Conservation (phyloP, 768 basidiomycete genomes). For the Rubroboletus pulcherrimus region DNA sequence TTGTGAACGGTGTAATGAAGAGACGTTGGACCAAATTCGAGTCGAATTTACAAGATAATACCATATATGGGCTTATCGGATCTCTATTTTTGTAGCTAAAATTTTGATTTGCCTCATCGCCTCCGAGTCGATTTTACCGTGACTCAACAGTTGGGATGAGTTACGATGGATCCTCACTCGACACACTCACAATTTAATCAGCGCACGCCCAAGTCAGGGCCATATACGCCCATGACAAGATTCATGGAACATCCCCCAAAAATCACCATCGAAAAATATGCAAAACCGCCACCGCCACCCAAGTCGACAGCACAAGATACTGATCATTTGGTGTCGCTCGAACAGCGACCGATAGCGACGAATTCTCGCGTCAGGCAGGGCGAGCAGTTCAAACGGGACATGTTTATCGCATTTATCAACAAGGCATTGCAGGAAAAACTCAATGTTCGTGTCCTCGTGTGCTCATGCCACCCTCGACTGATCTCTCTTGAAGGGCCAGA, state of each 20-base stretch:
- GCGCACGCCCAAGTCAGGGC: slow-evolving; percentile 65
- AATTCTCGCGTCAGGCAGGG: slow-evolving; percentile 77
- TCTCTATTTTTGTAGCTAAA: background rate
- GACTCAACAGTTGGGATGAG: background rate
- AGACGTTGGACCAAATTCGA: background rate
- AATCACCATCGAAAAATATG: slow-evolving; percentile 41
- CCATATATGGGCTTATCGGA: slow-evolving; percentile 13
- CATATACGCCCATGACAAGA: slow-evolving; percentile 42
- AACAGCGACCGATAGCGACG: slow-evolving; percentile 63
- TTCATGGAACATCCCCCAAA: slow-evolving; percentile 43
- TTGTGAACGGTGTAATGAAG: slow-evolving; percentile 24
- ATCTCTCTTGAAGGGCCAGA: slow-evolving; percentile 51
- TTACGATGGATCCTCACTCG: slow-evolving; percentile 74
- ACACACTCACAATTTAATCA: slow-evolving; percentile 72
- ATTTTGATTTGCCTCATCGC: background rate
- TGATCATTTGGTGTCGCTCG: slow-evolving; percentile 15
- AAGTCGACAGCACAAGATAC: slow-evolving; percentile 17
- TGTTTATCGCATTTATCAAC: slow-evolving; percentile 80
- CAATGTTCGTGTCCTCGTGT: slow-evolving; percentile 45
- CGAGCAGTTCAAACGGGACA: slow-evolving; percentile 72
- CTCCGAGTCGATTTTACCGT: background rate
- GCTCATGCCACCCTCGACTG: slow-evolving; percentile 11
- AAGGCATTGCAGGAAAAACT: slow-evolving; percentile 75
- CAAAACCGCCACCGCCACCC: slow-evolving; percentile 36
- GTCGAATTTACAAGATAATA: slow-evolving; percentile 11